Conservation (phyloP, 78 protist species). For the Dictyostelium capitatum region DNA sequence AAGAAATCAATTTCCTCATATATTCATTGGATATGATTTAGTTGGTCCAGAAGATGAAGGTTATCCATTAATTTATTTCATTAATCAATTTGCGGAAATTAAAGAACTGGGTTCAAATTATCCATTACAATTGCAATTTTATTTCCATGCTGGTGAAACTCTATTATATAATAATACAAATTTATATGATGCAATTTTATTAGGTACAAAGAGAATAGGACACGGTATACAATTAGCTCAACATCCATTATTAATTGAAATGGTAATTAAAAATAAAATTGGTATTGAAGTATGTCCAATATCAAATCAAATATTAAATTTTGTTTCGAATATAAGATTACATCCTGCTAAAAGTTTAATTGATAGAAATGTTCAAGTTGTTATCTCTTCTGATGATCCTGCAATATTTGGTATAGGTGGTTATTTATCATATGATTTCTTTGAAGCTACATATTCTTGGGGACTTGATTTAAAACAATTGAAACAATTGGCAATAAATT, state of each 20-base stretch:
- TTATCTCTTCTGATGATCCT: slow-evolving; percentile 81
- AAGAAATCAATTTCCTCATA: slow-evolving; percentile 44
- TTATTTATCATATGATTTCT: slow-evolving; percentile 53
- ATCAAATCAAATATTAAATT: slow-evolving; percentile 85
- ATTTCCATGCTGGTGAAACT: slow-evolving; percentile 89
- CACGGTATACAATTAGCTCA: slow-evolving; percentile 80
- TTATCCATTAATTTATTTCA: slow-evolving; percentile 73
- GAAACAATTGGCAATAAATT: slow-evolving; percentile 64
- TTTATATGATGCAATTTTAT: slow-evolving; percentile 86
- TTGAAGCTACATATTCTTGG: slow-evolving; percentile 37
- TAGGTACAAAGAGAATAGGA: slow-evolving; percentile 84
- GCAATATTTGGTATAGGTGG: slow-evolving; percentile 70
- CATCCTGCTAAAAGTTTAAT: slow-evolving; percentile 82
- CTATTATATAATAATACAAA: slow-evolving; percentile 75
- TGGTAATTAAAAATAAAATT: slow-evolving; percentile 12
- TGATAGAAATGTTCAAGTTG: slow-evolving; percentile 75
- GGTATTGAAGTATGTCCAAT: slow-evolving; percentile 89
- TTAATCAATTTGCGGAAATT: slow-evolving; percentile 53
- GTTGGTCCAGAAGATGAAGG: slow-evolving; percentile 89
- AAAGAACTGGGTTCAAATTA: neutral
- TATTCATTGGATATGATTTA: slow-evolving; percentile 85
- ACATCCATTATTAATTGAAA: slow-evolving; percentile 71
- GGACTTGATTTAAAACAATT: slow-evolving; percentile 48
- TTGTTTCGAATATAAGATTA: slow-evolving; percentile 52
- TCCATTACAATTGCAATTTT: slow-evolving; percentile 70